Evolutionary conservation across 306 rosid species (phyloP), one percentile per base, ranked within the genome.

Genomic region (Cucumis sativus): DNA sequence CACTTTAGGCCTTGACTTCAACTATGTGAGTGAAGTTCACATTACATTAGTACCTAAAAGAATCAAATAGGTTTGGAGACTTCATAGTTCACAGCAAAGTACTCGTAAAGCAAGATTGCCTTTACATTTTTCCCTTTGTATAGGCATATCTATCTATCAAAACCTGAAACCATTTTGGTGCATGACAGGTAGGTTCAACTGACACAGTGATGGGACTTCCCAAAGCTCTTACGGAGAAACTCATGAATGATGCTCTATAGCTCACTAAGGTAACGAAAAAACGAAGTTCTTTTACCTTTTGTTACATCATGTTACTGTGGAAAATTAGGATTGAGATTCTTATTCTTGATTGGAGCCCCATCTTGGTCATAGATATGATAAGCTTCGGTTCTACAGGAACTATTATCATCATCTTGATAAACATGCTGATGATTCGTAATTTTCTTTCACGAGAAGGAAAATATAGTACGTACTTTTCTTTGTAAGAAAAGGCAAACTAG

Each of bases 171-270:
- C 25, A 52, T 40, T 51, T 70, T 43, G 37, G 54, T 79, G 28
- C 77, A 69, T 82, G 81, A 43, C 85, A 92, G 98, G 83, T 95
- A 65, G 97, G 97, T 12, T 84, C 93, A 43, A 74, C 85, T 43
- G 97, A 95, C 86, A 87, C 97, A 0, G 93, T 92, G 77, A 95
- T 95, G 98, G 97, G 98, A 87, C 94, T 95, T 80, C 85, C 98
- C 73, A 95, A 81, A 88, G 88, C 80, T 75, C 93, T 92, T 23
- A 89, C 96, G 9, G 89, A 90, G 85, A 86, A 82, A 80, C 93
- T 89, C 88, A 80, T 95, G 71, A 39, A 52, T 63, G 96, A 92
- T 81, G 95, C 95, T 61, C 82, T 89, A 55, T 85, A 90, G 83
- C 83, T 57, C 35, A 71, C 56, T 35, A 77, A 78, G 37, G 61